Percentiles rank a stretch among this genome's conserved stretches.
phyloP scores from a whole-genome alignment of 1,284 basidiomycete genomes.

The Anthracocystis walkeri region DNA sequence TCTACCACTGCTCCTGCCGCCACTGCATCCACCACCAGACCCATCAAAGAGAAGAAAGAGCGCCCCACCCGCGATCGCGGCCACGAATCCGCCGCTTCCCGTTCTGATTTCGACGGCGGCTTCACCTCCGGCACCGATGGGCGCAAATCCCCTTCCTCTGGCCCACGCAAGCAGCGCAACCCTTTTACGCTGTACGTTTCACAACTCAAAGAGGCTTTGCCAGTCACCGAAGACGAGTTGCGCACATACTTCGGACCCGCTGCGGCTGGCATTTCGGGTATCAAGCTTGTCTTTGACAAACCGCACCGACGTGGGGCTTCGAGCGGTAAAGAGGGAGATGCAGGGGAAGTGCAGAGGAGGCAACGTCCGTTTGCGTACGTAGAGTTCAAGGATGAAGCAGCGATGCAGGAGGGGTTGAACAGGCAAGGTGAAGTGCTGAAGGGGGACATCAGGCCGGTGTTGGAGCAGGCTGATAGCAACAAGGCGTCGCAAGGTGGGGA shows the following conservation, averaged over 20 bases:
- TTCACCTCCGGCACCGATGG: slow-evolving; percentile 44
- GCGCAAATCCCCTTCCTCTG: slow-evolving; percentile 33
- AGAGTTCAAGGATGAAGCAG: slow-evolving; percentile 48
- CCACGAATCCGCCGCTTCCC: slow-evolving; percentile 46
- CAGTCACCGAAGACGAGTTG: slow-evolving; percentile 56
- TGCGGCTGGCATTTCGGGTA: slow-evolving; percentile 42
- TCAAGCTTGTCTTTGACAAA: slow-evolving; percentile 57
- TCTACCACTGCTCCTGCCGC: slow-evolving; percentile 2
- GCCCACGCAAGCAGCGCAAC: slow-evolving; percentile 32
- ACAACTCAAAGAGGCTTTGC: slow-evolving; percentile 57
- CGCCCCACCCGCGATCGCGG: slow-evolving; percentile 28
- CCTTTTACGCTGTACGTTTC: slow-evolving; percentile 55
- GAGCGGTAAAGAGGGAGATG: slow-evolving; percentile 36
- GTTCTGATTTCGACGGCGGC: slow-evolving; percentile 43
- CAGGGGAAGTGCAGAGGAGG: slow-evolving; percentile 28
- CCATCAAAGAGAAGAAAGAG: slow-evolving; percentile 44
- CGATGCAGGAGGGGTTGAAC: slow-evolving; percentile 43
- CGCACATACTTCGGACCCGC: slow-evolving; percentile 59
- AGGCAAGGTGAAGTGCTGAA: slow-evolving; percentile 46
- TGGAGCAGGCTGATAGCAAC: slow-evolving; percentile 50
- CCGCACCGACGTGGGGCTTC: slow-evolving; percentile 31
- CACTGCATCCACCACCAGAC: slow-evolving; percentile 24
- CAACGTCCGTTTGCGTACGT: slow-evolving; percentile 55
- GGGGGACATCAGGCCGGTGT: slow-evolving; percentile 27
- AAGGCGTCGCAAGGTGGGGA: slow-evolving; percentile 18